Evolutionary conservation across 2,329 filamentous ascomycete species (phyloP).

Genomic region (Paramyrothecium sp.): DNA sequence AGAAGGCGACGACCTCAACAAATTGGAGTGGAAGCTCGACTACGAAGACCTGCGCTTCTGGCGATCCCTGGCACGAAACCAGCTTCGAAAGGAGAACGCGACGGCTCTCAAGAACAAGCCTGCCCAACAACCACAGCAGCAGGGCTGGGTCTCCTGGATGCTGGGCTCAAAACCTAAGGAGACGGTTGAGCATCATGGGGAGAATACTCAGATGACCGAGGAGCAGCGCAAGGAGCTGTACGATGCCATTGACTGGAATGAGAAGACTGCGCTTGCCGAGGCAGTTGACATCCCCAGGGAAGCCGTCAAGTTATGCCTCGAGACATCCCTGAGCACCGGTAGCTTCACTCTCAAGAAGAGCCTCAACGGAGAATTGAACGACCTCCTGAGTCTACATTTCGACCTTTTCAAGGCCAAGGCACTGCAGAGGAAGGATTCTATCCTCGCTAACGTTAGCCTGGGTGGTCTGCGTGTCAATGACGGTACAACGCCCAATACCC

Average conservation of each 20-base stretch:
- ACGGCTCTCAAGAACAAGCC: constrained; percentile 68
- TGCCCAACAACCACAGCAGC: constrained; percentile 57
- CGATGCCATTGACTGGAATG: constrained; percentile 96
- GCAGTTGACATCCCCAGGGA: constrained; percentile 88
- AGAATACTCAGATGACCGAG: constrained; percentile 87
- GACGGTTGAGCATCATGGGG: constrained; percentile 56
- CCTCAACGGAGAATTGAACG: constrained; percentile 56
- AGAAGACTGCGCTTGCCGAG: constrained; percentile 86
- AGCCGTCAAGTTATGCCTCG: constrained; percentile 87
- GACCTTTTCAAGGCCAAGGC: constrained; percentile 92
- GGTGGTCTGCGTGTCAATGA: constrained; percentile 94
- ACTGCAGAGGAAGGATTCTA: constrained; percentile 85
- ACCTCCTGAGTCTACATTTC: constrained; percentile 89
- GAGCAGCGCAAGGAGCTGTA: constrained; percentile 96
- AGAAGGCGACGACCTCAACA: constrained; percentile 71
- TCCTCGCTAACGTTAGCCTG: constrained; percentile 83
- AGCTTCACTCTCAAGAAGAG: constrained; percentile 92
- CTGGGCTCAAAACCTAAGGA: constrained; percentile 77
- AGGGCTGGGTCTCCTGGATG: constrained; percentile 88
- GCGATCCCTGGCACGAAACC: constrained; percentile 89
- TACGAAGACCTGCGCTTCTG: constrained; percentile 98
- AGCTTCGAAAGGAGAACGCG: constrained; percentile 92
- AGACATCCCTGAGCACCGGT: constrained; percentile 89
- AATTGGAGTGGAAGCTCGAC: constrained; percentile 80
- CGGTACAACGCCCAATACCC: constrained; percentile 84